These are phyloP conservation scores for Picea sitchensis DNA, from an alignment of 75 land plant species.

Conservation along the genomic window DNA sequence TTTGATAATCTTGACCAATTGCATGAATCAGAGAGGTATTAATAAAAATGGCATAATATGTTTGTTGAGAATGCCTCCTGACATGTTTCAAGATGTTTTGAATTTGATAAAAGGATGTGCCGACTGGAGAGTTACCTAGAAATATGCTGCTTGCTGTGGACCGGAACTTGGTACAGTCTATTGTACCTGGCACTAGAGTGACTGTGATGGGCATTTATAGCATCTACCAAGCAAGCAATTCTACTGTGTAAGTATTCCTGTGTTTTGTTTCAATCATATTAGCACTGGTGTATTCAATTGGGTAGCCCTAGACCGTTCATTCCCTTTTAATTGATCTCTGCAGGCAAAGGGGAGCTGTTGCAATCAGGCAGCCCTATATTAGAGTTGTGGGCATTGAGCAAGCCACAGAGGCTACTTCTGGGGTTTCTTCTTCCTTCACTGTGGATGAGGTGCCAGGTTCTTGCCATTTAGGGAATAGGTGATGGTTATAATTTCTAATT, in stretches of 20 bases:
- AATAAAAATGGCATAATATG: not conserved
- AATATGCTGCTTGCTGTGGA: slow-evolving; percentile 91
- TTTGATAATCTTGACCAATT: no score
- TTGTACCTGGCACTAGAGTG: slow-evolving; percentile 91
- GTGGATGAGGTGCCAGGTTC: slow-evolving; percentile 59
- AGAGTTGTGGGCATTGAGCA: slow-evolving; percentile 95
- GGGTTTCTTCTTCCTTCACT: slow-evolving; percentile 62
- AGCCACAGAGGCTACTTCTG: slow-evolving; percentile 58
- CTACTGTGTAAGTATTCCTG: slow-evolving; percentile 41
- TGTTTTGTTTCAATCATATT: not conserved
- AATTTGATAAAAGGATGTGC: slow-evolving; percentile 69
- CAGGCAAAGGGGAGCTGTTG: slow-evolving; percentile 97
- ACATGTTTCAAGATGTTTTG: not conserved
- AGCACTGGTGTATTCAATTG: not conserved
- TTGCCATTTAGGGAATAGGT: not conserved
- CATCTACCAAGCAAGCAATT: slow-evolving; percentile 80
- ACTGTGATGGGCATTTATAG: slow-evolving; percentile 94
- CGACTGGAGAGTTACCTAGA: slow-evolving; percentile 98
- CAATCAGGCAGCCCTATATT: slow-evolving; percentile 93
- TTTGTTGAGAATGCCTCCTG: not conserved
- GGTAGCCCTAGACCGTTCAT: not conserved
- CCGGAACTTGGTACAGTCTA: slow-evolving; percentile 84
- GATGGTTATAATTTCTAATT: not conserved
- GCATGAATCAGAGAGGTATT: no score
- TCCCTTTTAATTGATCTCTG: not conserved